Evolutionary conservation across 2,329 filamentous ascomycete genomes (phyloP), one percentile per base, ranked within the genome.

Genomic region (Alternaria atra): DNA sequence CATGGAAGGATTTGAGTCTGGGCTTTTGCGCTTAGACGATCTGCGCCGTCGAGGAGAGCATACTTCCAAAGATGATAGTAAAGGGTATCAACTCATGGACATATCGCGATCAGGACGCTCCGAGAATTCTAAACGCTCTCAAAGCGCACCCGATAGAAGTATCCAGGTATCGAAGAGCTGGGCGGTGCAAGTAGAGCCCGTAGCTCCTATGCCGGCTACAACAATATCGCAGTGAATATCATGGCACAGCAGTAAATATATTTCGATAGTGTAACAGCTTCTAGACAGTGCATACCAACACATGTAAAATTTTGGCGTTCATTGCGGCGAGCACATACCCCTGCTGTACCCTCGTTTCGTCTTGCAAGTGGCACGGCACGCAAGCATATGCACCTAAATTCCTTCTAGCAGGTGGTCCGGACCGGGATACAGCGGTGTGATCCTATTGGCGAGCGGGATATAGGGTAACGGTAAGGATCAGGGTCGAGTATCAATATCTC

Each of bases 1-100:
- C 47, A 67, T 76, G 65, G 65, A 74, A 35, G 67, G 68, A 4
- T 64, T 74, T n/a, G 73, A 74, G 23, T 70, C 66, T 4, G 70
- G 70, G 4, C 55, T 71, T 0, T 63, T 74, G 20, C 66, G 71
- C 6, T 53, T 70, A 3, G 69, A 73, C 39, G 69, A 72, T 20
- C 32, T 56, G 23, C 61, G 66, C 10, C 53, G 66, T 23, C 53
- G 58, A 25, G 65, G 58, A 55, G 63, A 66, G 17, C 43, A 65
- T 20, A 61, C 51, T 6, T 57, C 55, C 6, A 63, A 61, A 35
- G 59, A 61, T 12, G 56, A 60, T 32, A 65, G 63, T 34, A 61
- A 59, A 29, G 59, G 47, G 20, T 67, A 67, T 25, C 56, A 69
- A 13, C 59, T 69, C 9, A 62, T 70, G 55, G 62, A 69, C 50